These are phyloP conservation scores for Syncephalis fuscata DNA, from an alignment of 371 early-diverging fungal genomes.

Conservation along the genomic window DNA sequence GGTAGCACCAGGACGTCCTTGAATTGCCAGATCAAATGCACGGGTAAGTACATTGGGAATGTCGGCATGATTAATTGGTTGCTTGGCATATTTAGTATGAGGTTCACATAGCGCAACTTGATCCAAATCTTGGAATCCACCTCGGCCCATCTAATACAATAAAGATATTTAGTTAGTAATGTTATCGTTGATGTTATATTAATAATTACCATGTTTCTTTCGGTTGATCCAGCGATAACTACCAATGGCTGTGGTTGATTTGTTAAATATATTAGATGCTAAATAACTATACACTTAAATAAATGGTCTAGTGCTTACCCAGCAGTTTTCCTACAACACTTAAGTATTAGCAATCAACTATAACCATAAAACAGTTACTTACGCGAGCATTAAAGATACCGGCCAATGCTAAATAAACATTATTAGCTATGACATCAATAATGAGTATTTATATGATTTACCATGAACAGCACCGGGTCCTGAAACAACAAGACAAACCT, in stretches of 20 bases:
- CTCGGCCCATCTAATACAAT: constrained; percentile 24
- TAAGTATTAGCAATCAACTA: constrained; percentile 27
- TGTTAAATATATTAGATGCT: background rate
- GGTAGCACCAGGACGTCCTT: constrained; percentile 53
- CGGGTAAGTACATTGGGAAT: constrained; percentile 37
- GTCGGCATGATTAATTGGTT: background rate
- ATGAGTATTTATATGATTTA: constrained; percentile 1
- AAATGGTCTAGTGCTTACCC: constrained; percentile 9
- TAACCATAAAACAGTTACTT: constrained; percentile 8
- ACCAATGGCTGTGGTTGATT: constrained; percentile 40
- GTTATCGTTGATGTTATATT: background rate
- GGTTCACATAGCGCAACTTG: constrained; percentile 49
- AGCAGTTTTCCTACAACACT: constrained; percentile 14
- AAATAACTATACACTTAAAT: background rate
- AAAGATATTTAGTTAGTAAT: background rate
- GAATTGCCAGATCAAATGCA: constrained; percentile 30
- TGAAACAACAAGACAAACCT: constrained; percentile 51
- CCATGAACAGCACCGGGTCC: constrained; percentile 72
- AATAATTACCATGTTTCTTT: constrained; percentile 19
- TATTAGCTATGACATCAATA: background rate
- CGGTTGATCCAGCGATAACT: constrained; percentile 25
- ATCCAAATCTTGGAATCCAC: constrained; percentile 63
- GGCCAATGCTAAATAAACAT: constrained; percentile 23
- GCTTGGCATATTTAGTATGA: constrained; percentile 33
- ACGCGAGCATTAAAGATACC: constrained; percentile 54